Conservation (phyloP, 202 grass and related monocot genomes). For the Panicum virgatum region DNA sequence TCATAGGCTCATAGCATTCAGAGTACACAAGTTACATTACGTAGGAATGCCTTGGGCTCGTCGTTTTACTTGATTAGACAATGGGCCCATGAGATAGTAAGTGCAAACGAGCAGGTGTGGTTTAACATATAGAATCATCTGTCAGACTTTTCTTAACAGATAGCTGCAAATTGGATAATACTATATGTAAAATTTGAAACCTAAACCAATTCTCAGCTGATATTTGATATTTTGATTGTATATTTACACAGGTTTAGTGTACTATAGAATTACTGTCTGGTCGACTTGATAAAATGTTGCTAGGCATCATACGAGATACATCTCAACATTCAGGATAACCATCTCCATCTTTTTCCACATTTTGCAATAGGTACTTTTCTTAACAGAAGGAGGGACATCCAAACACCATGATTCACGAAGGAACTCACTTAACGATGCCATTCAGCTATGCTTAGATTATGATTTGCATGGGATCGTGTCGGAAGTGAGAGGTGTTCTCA, state of each 20-base stretch:
- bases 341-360: not conserved
- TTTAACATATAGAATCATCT: not conserved
- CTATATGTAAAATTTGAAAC: not conserved
- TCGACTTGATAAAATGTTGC: not conserved
- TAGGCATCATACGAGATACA: not conserved
- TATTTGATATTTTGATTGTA: not conserved
- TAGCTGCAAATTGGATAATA: not conserved
- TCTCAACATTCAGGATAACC: not conserved
- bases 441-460: constrained; percentile 53
- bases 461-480: constrained; percentile 88
- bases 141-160: not conserved
- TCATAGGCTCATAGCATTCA: not conserved
- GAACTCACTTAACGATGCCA: constrained; percentile 74
- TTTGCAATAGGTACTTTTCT: constrained; percentile 72
- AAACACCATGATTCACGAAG: constrained; percentile 65
- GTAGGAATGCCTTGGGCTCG: not conserved
- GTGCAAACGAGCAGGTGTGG: not conserved
- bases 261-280: not conserved
- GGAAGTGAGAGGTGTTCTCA: constrained; percentile 69
- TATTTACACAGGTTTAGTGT: not conserved
- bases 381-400: constrained; percentile 65
- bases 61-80: not conserved
- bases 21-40: not conserved
- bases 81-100: not conserved
- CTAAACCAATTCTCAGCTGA: not conserved